Conservation (phyloP, 2,329 filamentous ascomycete genomes). For the Shiraia sp. region DNA sequence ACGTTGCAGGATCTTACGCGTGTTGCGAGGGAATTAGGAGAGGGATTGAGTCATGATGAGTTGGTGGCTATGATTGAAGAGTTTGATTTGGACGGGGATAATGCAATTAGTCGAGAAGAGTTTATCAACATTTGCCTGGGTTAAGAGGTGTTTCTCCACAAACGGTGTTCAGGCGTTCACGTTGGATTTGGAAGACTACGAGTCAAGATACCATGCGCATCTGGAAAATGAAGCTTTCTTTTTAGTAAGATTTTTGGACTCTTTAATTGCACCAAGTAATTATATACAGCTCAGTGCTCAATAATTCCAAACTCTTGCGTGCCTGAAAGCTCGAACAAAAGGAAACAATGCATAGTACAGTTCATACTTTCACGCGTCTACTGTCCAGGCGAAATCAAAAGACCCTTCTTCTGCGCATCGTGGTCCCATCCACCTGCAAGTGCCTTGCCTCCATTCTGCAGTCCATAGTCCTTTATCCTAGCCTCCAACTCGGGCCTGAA, state of each 20-base stretch:
- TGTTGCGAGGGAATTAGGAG: conserved; percentile 87
- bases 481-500: conserved; percentile 96
- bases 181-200: neutral
- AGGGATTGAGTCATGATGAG: conserved; percentile 91
- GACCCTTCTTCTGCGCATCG: conserved; percentile 74
- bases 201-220: no score
- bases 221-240: neutral
- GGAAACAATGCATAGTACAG: conserved; percentile 37
- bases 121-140: conserved; percentile 69
- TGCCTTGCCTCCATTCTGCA: conserved; percentile 71
- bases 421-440: conserved; percentile 88
- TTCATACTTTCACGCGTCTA: conserved; percentile 44
- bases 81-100: conserved; percentile 92
- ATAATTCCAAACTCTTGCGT: conserved; percentile 5
- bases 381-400: conserved; percentile 86
- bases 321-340: conserved; percentile 28
- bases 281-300: conserved; percentile 42
- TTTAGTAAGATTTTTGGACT: neutral
- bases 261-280: conserved; percentile 34
- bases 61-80: conserved; percentile 96
- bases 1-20: conserved; percentile 84
- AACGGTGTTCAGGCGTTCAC: conserved; percentile 9
- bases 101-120: conserved; percentile 68
- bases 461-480: conserved; percentile 79
- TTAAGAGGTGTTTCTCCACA: conserved; percentile 1